A percentile compares a stretch with the other conserved stretches of the same genome.
Evolutionary conservation across 345 rosid species (phyloP).

Genomic region (Orychophragmus violaceus): DNA sequence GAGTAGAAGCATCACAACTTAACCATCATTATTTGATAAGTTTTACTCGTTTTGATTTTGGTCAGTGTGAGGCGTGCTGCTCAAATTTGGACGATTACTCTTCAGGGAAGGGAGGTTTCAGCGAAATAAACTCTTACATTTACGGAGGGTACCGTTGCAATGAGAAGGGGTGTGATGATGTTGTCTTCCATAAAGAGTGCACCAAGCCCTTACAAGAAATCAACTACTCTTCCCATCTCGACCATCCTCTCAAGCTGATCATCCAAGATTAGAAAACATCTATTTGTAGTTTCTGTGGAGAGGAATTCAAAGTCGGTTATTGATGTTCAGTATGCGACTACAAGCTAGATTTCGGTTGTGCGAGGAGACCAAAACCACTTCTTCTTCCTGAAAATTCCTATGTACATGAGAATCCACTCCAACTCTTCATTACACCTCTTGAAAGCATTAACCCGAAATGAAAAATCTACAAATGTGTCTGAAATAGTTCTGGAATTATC

Average conservation of each 20-base stretch:
- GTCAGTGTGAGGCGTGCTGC: background rate
- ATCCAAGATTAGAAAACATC: too few relatives aligned
- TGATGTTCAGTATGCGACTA: background rate
- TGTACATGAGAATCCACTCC: background rate
- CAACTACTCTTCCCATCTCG: conserved; percentile 9
- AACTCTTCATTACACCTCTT: background rate
- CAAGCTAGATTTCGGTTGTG: background rate
- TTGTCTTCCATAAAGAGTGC: conserved; percentile 5
- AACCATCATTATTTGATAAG: background rate
- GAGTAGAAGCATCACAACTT: background rate
- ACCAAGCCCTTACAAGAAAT: background rate
- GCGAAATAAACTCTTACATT: too few relatives aligned
- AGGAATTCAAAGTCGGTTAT: background rate
- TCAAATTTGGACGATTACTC: too few relatives aligned
- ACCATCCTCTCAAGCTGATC: background rate
- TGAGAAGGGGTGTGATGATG: background rate
- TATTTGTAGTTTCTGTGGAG: background rate
- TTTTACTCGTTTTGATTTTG: background rate
- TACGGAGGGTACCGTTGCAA: conserved; percentile 21
- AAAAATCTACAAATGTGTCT: too few relatives aligned
- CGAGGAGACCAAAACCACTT: background rate
- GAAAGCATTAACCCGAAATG: too few relatives aligned
- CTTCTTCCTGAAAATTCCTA: background rate
- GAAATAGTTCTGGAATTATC: fast-evolving
- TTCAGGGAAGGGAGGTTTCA: too few relatives aligned